Evolutionary conservation across 345 rosid species (phyloP).

Genomic region (Arabidopsis arenosa): DNA sequence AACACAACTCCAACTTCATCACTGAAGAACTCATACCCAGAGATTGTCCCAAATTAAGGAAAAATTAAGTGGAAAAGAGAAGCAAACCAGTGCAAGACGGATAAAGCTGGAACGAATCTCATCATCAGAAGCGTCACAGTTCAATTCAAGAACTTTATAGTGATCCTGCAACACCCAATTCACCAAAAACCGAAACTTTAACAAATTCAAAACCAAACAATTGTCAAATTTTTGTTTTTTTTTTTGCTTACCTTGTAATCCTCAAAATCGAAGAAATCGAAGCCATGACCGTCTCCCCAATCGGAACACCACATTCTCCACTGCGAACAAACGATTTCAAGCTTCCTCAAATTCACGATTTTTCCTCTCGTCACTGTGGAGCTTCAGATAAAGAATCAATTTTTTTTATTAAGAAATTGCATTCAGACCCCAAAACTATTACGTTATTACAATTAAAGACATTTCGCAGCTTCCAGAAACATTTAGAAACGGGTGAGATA

Average conservation of each 20-base stretch:
- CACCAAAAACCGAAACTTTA: conserved; percentile 12
- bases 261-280: conserved; percentile 72
- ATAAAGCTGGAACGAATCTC: conserved; percentile 90
- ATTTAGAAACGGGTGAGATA: background rate
- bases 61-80: background rate
- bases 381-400: conserved; percentile 3
- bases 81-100: conserved; percentile 82
- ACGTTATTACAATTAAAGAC: background rate
- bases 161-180: conserved; percentile 62
- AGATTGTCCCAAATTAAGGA: background rate
- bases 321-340: conserved; percentile 16
- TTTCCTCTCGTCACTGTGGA: conserved; percentile 13
- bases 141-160: conserved; percentile 84
- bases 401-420: background rate
- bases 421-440: conserved; percentile 2
- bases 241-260: conserved; percentile 59
- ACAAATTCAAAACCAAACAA: background rate
- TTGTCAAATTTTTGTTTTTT: background rate
- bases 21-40: background rate
- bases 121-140: conserved; percentile 81
- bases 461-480: conserved; percentile 30
- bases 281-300: conserved; percentile 43
- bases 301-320: conserved; percentile 44
- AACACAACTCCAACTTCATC: conserved; percentile 17
- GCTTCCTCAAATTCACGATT: conserved; percentile 21